Evolutionary conservation across 768 basidiomycete genomes (phyloP), one percentile per base, ranked within the genome.

Genomic region (Tubosaeta brunneosetosa): DNA sequence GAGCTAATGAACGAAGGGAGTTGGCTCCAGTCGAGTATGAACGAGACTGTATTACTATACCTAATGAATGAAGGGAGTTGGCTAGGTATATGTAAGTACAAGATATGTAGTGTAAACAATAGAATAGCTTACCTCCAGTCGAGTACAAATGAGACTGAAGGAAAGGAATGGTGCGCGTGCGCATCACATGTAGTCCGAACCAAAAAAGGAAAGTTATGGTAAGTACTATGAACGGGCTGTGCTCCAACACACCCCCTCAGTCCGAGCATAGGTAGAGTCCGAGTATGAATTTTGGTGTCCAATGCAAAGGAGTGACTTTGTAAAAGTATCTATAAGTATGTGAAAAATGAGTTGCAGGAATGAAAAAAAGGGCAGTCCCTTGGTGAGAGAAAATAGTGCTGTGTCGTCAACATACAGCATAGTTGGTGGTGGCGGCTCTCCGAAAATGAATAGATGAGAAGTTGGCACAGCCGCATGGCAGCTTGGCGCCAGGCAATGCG

Each of bases 311-410:
- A 76, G 66, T 0, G 67, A 53, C 51, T 79, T 79, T 0, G 74
- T 78, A 44, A 78, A 67, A 27, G 71, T 53, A 49, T 79, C 69
- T 6, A 74, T 71, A 0, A 65, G n/a, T 50, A 74, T 77, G 19
- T 70, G 26, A 12, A 6, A 10, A 11, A 56, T 76, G 78, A 9
- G 67, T n/a, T 64, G 16, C 71, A 58, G 2, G 60, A 45, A 50
- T 79, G 76, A 50, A 65, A 64, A 1, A n/a, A n/a, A n/a, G n/a
- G 58, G 41, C 0, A 73, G 64, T 47, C 78, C 72, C 7, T 65
- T 53, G 0, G 72, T 53, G 3, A 77, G 60, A n/a, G 2, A 48
- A 55, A 25, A 73, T 73, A 0, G 75, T 65, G 0, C 70, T 11
- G 67, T 61, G 51, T 77, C 78, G 59, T 79, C 70, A 12, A 26